A percentile compares a stretch with the other conserved stretches of the same genome.
Evolutionary conservation across 1,284 basidiomycete species (phyloP).

Genomic region (Sanghuangporus weigelae): DNA sequence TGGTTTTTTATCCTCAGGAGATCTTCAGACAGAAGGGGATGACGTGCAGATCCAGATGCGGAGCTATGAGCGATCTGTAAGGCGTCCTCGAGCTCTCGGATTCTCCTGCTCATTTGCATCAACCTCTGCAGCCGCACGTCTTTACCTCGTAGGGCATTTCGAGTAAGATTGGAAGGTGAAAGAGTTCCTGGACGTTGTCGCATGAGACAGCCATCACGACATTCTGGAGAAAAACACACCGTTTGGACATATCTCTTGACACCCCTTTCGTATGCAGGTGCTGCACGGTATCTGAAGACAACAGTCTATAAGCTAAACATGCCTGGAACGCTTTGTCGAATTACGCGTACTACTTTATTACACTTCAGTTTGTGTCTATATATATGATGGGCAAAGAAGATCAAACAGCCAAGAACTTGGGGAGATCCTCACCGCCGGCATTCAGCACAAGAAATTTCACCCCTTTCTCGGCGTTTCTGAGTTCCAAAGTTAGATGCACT

Average conservation of each 20-base stretch:
- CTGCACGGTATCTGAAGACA: too few relatives aligned
- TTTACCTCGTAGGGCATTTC: conserved; percentile 18
- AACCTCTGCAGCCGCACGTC: conserved; percentile 22
- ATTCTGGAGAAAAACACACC: not conserved
- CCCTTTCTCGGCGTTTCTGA: too few relatives aligned
- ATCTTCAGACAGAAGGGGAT: conserved; percentile 25
- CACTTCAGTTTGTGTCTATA: too few relatives aligned
- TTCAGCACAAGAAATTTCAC: not conserved
- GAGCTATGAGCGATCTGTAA: conserved; percentile 18
- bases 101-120: conserved; percentile 19
- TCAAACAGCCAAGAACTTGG: too few relatives aligned
- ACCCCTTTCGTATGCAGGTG: too few relatives aligned
- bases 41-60: conserved; percentile 15
- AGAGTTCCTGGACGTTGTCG: not conserved
- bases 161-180: not conserved
- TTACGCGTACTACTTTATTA: too few relatives aligned
- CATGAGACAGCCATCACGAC: not conserved
- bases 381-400: too few relatives aligned
- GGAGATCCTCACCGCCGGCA: conserved; percentile 11
- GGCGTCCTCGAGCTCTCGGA: conserved; percentile 22
- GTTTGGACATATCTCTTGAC: conserved; percentile 15
- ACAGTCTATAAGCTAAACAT: too few relatives aligned
- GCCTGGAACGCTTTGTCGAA: too few relatives aligned
- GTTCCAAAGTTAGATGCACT: too few relatives aligned
- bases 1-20: conserved; percentile 22